Base-by-base conservation (phyloP, 768 basidiomycete species). In the Russula brevipes region DNA sequence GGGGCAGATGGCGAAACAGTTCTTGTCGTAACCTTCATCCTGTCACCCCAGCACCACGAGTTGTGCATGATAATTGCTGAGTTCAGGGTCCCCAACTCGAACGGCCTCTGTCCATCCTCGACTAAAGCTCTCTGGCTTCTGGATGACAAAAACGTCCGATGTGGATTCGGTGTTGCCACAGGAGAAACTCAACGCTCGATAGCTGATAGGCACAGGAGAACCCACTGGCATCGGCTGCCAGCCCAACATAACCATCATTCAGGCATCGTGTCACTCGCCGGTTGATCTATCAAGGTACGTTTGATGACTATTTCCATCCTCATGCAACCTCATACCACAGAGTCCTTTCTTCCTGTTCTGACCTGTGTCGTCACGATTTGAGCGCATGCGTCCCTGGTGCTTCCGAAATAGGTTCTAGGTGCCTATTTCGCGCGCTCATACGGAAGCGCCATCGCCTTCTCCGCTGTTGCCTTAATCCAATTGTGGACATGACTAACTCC, bases 231-330 rank as follows among this genome's bases (percentile, higher is more conserved):
- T 9, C 31, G 24, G 62, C 38, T 42, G n/a, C 52, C 39, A 19
- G 30, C 12, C 14, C 50, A 54, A 63, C 39, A 52, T 58, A 63
- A 63, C 59, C 17, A 33, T 63, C 38, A 57, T 53, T 49, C 39
- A 47, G 53, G 46, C 39, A 55, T 58, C 57, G 33, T 62, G 36
- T 30, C 54, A 42, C 36, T 19, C 24, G n/a, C 41, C 41, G 3
- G 52, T 54, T 36, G 11, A 38, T 39, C 30, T 35, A 45, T 57
- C 50, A 14, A 64, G 63, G 58, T 51, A 59, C 63, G 46, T 35
- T n/a, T 11, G 30, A 36, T 54, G 24, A 33, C 39, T 47, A 46
- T 36, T 36, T 51, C 35, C 45, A 53, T 59, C 50, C 42, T 45
- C 42, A 46, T 30, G 30, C 49, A 14, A 44, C 56, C n/a, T 14